phyloP scores from a whole-genome alignment of 2,329 filamentous ascomycete genomes.

The Paraphoma chrysanthemicola region DNA sequence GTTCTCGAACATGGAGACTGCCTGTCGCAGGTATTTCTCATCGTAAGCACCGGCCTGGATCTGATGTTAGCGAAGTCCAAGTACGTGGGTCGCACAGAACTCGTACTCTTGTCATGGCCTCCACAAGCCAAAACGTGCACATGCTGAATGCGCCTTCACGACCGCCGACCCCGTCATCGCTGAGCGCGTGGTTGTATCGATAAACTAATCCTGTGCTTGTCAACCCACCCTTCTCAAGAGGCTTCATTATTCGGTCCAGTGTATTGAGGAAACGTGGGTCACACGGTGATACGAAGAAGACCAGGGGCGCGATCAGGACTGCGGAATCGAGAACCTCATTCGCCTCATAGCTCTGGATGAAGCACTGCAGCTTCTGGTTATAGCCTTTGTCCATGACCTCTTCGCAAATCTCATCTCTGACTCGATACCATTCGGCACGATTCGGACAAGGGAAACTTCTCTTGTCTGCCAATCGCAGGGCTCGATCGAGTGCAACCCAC shows the following conservation, averaged over 20 bases:
- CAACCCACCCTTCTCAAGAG: conserved; percentile 76
- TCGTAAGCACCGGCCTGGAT: conserved; percentile 60
- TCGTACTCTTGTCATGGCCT: conserved; percentile 73
- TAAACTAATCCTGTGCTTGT: conserved; percentile 79
- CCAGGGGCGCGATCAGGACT: conserved; percentile 76
- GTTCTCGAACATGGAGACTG: conserved; percentile 77
- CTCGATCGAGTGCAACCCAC: conserved; percentile 81
- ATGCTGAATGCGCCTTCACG: conserved; percentile 79
- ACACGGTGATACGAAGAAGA: conserved; percentile 81
- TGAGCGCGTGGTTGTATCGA: conserved; percentile 72
- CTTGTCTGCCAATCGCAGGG: conserved; percentile 76
- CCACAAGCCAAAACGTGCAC: conserved; percentile 85
- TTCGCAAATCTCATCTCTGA: conserved; percentile 73
- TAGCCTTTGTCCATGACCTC: conserved; percentile 82
- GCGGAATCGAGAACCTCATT: conserved; percentile 74
- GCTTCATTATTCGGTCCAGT: conserved; percentile 72
- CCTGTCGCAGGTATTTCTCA: conserved; percentile 64
- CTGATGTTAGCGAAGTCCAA: conserved; percentile 8
- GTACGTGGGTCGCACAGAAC: conserved; percentile 38
- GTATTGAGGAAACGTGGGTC: conserved; percentile 78
- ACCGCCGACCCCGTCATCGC: conserved; percentile 76
- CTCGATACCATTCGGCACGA: conserved; percentile 68
- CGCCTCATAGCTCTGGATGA: conserved; percentile 79
- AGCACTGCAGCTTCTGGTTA: conserved; percentile 72
- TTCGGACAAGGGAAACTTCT: conserved; percentile 77